Percentiles rank a stretch among this genome's conserved stretches.
phyloP scores from a whole-genome alignment of 306 rosid species.

The Mimosa bimucronata region DNA sequence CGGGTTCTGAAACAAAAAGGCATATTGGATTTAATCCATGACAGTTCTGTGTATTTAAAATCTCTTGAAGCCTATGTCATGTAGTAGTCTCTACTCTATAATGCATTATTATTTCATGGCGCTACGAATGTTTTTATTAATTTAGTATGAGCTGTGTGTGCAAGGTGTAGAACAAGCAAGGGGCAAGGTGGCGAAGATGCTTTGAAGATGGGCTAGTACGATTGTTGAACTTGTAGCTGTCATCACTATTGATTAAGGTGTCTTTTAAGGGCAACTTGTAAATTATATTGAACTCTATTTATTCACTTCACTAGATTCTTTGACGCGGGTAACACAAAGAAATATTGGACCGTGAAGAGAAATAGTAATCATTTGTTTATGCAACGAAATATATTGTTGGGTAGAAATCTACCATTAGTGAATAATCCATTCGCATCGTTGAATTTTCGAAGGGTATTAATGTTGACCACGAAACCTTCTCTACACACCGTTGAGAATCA shows the following conservation, averaged over 20 bases:
- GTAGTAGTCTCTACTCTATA: neutral
- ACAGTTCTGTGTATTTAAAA: conserved; percentile 24
- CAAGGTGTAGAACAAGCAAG: conserved; percentile 73
- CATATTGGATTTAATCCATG: conserved; percentile 30
- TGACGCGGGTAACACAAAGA: neutral
- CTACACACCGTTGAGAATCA: no score
- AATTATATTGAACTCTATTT: neutral
- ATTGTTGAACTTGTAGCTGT: neutral
- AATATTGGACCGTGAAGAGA: neutral
- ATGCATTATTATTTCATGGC: conserved; percentile 1
- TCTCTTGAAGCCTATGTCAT: conserved; percentile 12
- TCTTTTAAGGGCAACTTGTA: neutral
- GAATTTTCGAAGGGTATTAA: no score
- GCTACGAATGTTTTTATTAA: conserved; percentile 19
- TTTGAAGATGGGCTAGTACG: conserved; percentile 60
- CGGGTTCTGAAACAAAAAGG: neutral
- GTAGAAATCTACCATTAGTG: no score
- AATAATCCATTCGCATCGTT: no score
- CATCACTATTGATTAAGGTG: neutral
- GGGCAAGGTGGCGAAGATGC: conserved; percentile 44
- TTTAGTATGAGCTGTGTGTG: conserved; percentile 44
- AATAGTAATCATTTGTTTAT: neutral
- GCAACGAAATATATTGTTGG: no score
- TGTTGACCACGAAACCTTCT: no score
- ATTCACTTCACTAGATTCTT: neutral